Base-by-base conservation (phyloP, 2,329 filamentous ascomycete species). In the Calcarisporium arbuscula region DNA sequence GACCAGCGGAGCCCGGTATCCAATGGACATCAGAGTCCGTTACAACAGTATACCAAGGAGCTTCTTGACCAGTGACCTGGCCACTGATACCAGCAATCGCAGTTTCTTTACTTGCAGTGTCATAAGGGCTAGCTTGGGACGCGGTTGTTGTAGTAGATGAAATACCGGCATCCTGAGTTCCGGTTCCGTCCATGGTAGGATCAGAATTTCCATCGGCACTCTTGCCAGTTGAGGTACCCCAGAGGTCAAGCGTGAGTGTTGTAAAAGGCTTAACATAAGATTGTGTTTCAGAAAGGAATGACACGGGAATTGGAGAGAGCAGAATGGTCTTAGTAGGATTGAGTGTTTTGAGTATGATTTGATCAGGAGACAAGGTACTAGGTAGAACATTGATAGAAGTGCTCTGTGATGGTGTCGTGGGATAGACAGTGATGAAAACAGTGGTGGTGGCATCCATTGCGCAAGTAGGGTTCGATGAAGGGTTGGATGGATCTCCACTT, bases 391-490 rank as follows among this genome's bases (percentile, higher is more conserved):
- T n/a, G n/a, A n/a, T n/a, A n/a, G n/a, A n/a, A n/a, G n/a, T n/a
- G n/a, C n/a, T n/a, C n/a, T n/a, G n/a, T n/a, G n/a, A n/a, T n/a
- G n/a, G n/a, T n/a, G 45, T 50, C 37, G 53, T 50, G 11, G 62
- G 58, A 34, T 56, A 57, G 32, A 71, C 54, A 21, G 70, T 72
- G 43, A 74, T 52, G 44, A 70, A 67, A 40, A 72, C 58, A 25
- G 69, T 72, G 22, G 57, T 61, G 22, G 61, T 62, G 7, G 51
- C 50, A 38, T 57, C 47, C 26, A 56, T 39, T 40, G 59, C 53
- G 44, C 70, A 72, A 17, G 59, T 66, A 30, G 53, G 47, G 26
- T n/a, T n/a, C n/a, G n/a, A n/a, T n/a, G n/a, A n/a, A n/a, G n/a
- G n/a, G n/a, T n/a, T n/a, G n/a, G n/a, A n/a, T n/a, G n/a, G n/a